Evolutionary conservation across 163 green algal species (phyloP).

Genomic region (Smithsoniella earleae): DNA sequence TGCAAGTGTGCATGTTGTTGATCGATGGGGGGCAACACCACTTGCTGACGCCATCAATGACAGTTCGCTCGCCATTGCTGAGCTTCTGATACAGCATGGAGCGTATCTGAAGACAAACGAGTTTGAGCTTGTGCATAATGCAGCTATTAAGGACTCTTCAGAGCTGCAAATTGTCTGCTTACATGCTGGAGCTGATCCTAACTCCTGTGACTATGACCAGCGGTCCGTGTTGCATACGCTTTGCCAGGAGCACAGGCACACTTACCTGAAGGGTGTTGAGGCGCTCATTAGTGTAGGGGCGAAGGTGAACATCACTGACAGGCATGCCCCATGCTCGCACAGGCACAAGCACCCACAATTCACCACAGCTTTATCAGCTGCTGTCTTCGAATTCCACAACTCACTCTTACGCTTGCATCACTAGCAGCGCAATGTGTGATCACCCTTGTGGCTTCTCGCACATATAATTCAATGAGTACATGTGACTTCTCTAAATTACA

Average conservation of each 20-base stretch:
- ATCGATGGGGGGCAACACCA: slow-evolving; percentile 42
- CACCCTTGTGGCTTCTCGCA: no score
- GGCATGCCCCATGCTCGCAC: neutral
- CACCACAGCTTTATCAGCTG: neutral
- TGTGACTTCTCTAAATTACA: no score
- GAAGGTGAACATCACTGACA: neutral
- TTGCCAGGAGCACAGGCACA: neutral
- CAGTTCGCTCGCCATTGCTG: neutral
- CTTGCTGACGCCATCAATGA: slow-evolving; percentile 29
- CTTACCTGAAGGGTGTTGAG: neutral
- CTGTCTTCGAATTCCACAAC: no score
- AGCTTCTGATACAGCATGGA: neutral
- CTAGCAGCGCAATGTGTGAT: no score
- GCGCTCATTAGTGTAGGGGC: neutral
- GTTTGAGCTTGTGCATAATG: slow-evolving; percentile 1
- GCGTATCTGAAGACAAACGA: neutral
- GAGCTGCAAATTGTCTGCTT: neutral
- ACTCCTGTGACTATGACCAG: slow-evolving; percentile 6
- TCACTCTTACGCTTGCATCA: no score
- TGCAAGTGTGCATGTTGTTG: slow-evolving; percentile 35
- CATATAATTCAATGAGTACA: no score
- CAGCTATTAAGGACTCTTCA: neutral
- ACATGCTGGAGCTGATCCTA: neutral
- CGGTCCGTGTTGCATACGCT: slow-evolving; percentile 5
- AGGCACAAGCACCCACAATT: neutral